Base-by-base conservation (phyloP, 2,329 filamentous ascomycete genomes). In the Bipolaris cookei region DNA sequence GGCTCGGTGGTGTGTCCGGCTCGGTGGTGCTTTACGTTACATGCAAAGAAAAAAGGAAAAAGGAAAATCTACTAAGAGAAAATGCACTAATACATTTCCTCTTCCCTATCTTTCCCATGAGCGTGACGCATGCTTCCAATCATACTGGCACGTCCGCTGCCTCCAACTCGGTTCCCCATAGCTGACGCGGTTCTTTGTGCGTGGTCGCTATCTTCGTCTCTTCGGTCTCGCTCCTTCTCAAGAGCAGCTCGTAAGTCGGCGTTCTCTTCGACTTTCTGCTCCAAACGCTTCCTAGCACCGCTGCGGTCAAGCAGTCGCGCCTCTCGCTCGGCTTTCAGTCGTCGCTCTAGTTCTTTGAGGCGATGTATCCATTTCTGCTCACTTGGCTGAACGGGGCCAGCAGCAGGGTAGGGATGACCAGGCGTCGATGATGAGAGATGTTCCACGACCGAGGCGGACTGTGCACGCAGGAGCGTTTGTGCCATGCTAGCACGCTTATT, bases 271-370 rank as follows among this genome's bases (percentile, higher is more conserved):
- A 88, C 85, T n/a, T 89, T 84, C 59, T 92, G 90, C 56, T 92
- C 88, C 0, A 97, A 78, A 50, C 94, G 82, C 78, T 92, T 90
- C 52, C 91, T 82, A 25, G 94, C 94, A 21, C 92, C 92, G 45
- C 85, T 89, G 3, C 95, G 86, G 77, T 99, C 95, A 56, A 96
- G 81, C 51, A 96, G 81, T 42, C 95, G 82, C 1, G 88, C 92
- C 76, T 98, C 95, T 13, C 95, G 82, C 79, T 99, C 95, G 43
- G 90, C 88, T 76, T 97, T 96, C 16, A 99, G 82, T 66, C 96
- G 87, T 64, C 89, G 85, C 80, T 99, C 95, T 65, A 98, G 81
- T 72, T 98, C 93, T 55, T 91, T 87, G 32, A 98, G 82, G 6
- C 95, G 82, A 62, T 96, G 86, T 63, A 96, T 87, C 91, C 92